Conservation (phyloP, 2,329 filamentous ascomycete genomes). For the Sarocladium kiliense region DNA sequence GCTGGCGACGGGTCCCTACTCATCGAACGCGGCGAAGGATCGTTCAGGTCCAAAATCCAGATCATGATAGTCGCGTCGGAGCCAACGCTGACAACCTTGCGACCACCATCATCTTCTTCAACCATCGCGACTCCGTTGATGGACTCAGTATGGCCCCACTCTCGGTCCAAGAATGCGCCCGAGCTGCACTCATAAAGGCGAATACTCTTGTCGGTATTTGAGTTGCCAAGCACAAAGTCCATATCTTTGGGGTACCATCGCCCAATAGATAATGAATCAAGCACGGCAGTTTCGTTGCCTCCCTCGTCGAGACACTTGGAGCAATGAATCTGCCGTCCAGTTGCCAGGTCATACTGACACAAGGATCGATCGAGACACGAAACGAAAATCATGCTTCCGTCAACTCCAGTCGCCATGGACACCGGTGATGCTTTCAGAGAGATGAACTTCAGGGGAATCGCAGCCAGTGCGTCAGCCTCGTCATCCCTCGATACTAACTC, state of each 20-base stretch:
- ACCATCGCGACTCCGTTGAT: conserved; percentile 80
- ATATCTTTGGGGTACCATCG: conserved; percentile 49
- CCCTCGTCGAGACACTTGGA: conserved; percentile 84
- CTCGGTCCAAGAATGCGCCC: conserved; percentile 74
- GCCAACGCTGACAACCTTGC: conserved; percentile 66
- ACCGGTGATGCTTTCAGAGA: conserved; percentile 81
- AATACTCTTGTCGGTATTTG: conserved; percentile 93
- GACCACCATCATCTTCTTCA: conserved; percentile 46
- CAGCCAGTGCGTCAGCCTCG: conserved; percentile 63
- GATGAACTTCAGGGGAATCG: conserved; percentile 70
- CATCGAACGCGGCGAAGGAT: conserved; percentile 32
- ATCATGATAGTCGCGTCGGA: conserved; percentile 81
- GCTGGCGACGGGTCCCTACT: conserved; percentile 51
- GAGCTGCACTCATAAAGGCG: conserved; percentile 78
- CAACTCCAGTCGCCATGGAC: conserved; percentile 69
- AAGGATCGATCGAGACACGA: conserved; percentile 57
- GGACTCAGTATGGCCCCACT: conserved; percentile 93
- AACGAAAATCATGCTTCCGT: conserved; percentile 53
- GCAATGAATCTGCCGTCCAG: conserved; percentile 61
- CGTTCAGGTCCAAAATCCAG: conserved; percentile 56
- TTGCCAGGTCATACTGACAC: conserved; percentile 57
- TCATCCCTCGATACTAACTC: conserved; percentile 68
- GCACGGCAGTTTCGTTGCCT: conserved; percentile 72
- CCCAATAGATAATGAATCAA: conserved; percentile 70
- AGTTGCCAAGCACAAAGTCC: conserved; percentile 76